These are phyloP conservation scores for Rhodamnia rubescens DNA, from an alignment of 345 rosid species.

Conservation along the genomic window DNA sequence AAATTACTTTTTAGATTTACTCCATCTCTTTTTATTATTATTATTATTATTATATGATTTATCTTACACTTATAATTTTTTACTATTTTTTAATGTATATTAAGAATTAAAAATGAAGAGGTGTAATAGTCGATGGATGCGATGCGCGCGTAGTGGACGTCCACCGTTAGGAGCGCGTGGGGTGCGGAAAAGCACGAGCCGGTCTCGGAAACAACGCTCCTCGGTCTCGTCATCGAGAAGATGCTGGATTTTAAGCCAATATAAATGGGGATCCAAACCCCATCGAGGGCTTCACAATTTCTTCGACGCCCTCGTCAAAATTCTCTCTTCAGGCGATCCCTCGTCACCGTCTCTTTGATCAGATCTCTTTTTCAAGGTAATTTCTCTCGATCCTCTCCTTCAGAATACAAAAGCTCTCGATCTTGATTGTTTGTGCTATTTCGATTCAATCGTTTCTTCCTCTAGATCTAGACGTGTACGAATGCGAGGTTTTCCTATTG, in stretches of 20 bases:
- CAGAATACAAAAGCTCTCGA: neutral
- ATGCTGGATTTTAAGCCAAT: neutral
- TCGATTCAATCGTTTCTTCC: neutral
- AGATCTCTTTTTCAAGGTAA: neutral
- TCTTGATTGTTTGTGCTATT: neutral
- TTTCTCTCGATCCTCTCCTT: neutral
- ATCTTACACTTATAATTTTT: too few relatives aligned
- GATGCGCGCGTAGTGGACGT: neutral
- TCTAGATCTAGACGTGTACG: neutral
- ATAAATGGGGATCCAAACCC: neutral
- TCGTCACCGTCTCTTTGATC: neutral
- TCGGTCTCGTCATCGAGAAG: neutral
- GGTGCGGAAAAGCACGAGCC: neutral
- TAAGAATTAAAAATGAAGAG: neutral
- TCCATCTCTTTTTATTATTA: too few relatives aligned
- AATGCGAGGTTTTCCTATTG: rapidly evolving
- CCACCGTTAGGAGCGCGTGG: neutral
- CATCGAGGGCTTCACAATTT: neutral
- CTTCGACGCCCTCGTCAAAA: neutral
- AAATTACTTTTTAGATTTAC: too few relatives aligned
- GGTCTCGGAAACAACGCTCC: neutral
- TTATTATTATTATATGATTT: too few relatives aligned
- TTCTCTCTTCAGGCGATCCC: neutral
- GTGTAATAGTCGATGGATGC: too few relatives aligned
- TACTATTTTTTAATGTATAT: rapidly evolving